Evolutionary conservation across 148 eudicot species (phyloP).

Genomic region (Persicaria maculosa): DNA sequence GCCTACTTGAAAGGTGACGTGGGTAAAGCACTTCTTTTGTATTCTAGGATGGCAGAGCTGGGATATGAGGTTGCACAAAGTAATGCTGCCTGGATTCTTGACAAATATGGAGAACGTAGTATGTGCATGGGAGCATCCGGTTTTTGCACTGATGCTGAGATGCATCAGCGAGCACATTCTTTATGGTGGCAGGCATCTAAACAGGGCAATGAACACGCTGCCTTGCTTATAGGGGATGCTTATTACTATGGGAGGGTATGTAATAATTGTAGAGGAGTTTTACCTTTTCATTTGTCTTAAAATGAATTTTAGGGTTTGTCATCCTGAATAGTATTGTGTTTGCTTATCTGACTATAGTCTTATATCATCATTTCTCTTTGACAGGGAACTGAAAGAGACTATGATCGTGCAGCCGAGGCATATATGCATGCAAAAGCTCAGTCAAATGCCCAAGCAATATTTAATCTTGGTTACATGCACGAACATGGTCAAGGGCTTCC

Average conservation of each 20-base stretch:
- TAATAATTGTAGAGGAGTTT: background rate
- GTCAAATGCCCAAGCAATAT: slow-evolving; percentile 92
- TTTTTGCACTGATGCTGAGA: slow-evolving; percentile 68
- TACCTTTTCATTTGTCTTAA: background rate
- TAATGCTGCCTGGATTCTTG: slow-evolving; percentile 99
- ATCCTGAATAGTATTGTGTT: background rate
- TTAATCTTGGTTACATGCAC: slow-evolving; percentile 97
- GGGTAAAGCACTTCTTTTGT: slow-evolving; percentile 73
- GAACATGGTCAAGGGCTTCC: slow-evolving; percentile 99
- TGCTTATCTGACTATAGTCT: background rate
- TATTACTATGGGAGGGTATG: slow-evolving; percentile 93
- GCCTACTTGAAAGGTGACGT: slow-evolving; percentile 92
- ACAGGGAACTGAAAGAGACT: slow-evolving; percentile 18
- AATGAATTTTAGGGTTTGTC: background rate
- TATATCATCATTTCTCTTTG: background rate
- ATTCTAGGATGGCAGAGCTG: slow-evolving; percentile 93
- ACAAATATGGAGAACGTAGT: slow-evolving; percentile 70
- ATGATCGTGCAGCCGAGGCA: slow-evolving; percentile 95
- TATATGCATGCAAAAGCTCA: slow-evolving; percentile 95
- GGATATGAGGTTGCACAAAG: slow-evolving; percentile 99
- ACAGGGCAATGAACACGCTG: slow-evolving; percentile 99
- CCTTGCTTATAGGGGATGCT: slow-evolving; percentile 95
- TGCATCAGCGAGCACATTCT: slow-evolving; percentile 80
- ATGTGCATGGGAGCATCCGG: slow-evolving; percentile 95
- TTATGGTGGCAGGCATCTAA: slow-evolving; percentile 99